These are phyloP conservation scores for Ramularia endophylla DNA, from an alignment of 2,329 filamentous ascomycete species.

Conservation along the genomic window DNA sequence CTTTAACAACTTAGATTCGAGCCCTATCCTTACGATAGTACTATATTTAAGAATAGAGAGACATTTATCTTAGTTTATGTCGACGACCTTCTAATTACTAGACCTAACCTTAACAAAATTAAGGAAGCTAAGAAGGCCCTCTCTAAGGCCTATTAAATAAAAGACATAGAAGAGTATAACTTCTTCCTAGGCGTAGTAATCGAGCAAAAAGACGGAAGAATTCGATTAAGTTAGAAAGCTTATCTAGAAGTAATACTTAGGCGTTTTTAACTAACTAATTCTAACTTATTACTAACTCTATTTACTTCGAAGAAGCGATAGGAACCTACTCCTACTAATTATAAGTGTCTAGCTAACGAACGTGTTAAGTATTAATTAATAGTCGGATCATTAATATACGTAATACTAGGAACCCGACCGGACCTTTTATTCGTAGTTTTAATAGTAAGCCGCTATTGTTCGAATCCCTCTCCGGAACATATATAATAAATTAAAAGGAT, in stretches of 20 bases:
- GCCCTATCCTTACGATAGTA: background rate
- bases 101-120: slow-evolving; percentile 1
- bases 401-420: slow-evolving; percentile 4
- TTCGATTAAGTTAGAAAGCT: background rate
- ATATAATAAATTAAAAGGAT: background rate
- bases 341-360: background rate
- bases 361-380: slow-evolving; percentile 6
- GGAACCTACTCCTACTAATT: background rate
- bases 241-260: background rate
- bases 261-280: slow-evolving; percentile 1
- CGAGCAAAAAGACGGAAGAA: background rate
- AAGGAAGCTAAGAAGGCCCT: background rate
- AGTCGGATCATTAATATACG: slow-evolving; percentile 3
- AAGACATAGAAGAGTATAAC: slow-evolving; percentile 1
- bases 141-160: background rate
- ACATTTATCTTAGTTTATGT: slow-evolving; percentile 2
- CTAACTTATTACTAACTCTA: background rate
- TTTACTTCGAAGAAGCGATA: background rate
- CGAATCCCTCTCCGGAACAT: no score
- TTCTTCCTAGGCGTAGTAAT: slow-evolving; percentile 1
- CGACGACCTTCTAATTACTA: slow-evolving; percentile 1
- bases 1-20: background rate
- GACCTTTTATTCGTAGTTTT: slow-evolving; percentile 3
- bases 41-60: background rate
- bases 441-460: slow-evolving; percentile 4